A percentile compares a stretch with the other conserved stretches of the same genome.
These are phyloP conservation scores for Collariella sp. DNA, from an alignment of 495 filamentous ascomycete species.

Conservation along the genomic window DNA sequence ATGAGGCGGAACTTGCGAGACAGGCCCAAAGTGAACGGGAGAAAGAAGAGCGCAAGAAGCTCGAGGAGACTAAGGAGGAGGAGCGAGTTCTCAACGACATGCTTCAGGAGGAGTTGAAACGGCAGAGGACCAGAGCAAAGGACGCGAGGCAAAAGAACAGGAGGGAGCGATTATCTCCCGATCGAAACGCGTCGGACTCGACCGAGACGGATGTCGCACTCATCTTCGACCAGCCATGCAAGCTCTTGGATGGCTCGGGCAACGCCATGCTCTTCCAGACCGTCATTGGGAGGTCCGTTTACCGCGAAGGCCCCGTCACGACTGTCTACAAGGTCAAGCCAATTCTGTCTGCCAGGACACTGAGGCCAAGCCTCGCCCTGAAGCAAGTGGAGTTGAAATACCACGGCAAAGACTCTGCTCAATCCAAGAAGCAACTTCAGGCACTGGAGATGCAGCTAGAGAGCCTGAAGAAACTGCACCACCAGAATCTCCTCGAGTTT, in stretches of 20 bases:
- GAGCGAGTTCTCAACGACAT: slow-evolving; percentile 65
- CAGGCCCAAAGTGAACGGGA: slow-evolving; percentile 42
- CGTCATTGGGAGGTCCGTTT: slow-evolving; percentile 53
- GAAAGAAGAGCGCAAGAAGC: slow-evolving; percentile 40
- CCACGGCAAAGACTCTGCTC: slow-evolving; percentile 44
- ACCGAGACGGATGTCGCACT: slow-evolving; percentile 32
- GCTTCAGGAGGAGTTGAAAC: slow-evolving; percentile 65
- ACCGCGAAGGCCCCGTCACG: slow-evolving; percentile 47
- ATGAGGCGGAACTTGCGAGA: slow-evolving; percentile 44
- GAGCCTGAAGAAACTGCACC: slow-evolving; percentile 58
- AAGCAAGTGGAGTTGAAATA: slow-evolving; percentile 57
- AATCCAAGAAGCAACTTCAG: slow-evolving; percentile 59
- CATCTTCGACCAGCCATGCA: slow-evolving; percentile 62
- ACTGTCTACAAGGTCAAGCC: slow-evolving; percentile 63
- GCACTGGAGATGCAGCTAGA: slow-evolving; percentile 62
- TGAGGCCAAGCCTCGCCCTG: slow-evolving; percentile 55
- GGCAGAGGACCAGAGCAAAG: slow-evolving; percentile 51
- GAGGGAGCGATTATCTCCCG: slow-evolving; percentile 21
- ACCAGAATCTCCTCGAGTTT: slow-evolving; percentile 68
- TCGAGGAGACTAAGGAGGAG: slow-evolving; percentile 59
- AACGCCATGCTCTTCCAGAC: slow-evolving; percentile 52
- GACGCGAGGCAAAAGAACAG: slow-evolving; percentile 44
- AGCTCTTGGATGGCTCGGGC: slow-evolving; percentile 48
- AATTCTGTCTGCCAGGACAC: slow-evolving; percentile 41
- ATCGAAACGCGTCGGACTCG: slow-evolving; percentile 22